Base-by-base conservation (phyloP, 1,139 yeast genomes). In the Scheffersomyces cryptocercus region DNA sequence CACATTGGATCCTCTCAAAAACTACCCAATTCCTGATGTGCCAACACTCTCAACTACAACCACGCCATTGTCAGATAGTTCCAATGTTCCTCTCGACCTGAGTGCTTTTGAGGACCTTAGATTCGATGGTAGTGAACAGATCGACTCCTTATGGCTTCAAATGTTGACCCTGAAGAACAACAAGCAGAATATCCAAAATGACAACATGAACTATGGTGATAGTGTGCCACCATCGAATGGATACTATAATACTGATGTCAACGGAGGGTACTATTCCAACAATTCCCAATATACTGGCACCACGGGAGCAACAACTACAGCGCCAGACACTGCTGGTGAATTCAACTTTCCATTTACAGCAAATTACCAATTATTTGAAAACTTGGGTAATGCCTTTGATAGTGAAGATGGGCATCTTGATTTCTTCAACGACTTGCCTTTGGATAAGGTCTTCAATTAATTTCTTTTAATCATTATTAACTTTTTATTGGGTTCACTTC, bases 371-470 rank as follows among this genome's bases (percentile, higher is more conserved):
- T 10, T 20, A 14, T 36, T 26, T 36, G 38, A 36, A 16, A 35
- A 16, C 20, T 35, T 35, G 28, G 37, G 29, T 10, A 10, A 15
- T 10, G 37, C 20, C 6, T 36, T 36, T n/a, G 29, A 36, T 12
- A 20, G 20, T 10, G 35, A 15, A 14, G 20, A 31, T 20, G 35
- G 35, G 10, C 49, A 51, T 35, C 53, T 59, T 35, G 68, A 64
- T 46, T 49, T 61, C 38, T 61, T 62, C 45, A 55, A 59, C 37
- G 67, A 61, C 36, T 41, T 62, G 31, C 65, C 66, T 6, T 56
- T 59, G 44, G 59, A 55, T 28, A 46, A 50, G 13, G 32, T 55
- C 35, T 50, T 53, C 31, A 48, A 45, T 10, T 38, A 41, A 8
- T 26, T 31, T 29, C 20, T n/a, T 34, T 13, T 35, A 24, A 15